Percentiles rank a stretch among this genome's conserved stretches.
Conservation (phyloP, 306 rosid genomes). For the Sechiopsis laciniata region DNA sequence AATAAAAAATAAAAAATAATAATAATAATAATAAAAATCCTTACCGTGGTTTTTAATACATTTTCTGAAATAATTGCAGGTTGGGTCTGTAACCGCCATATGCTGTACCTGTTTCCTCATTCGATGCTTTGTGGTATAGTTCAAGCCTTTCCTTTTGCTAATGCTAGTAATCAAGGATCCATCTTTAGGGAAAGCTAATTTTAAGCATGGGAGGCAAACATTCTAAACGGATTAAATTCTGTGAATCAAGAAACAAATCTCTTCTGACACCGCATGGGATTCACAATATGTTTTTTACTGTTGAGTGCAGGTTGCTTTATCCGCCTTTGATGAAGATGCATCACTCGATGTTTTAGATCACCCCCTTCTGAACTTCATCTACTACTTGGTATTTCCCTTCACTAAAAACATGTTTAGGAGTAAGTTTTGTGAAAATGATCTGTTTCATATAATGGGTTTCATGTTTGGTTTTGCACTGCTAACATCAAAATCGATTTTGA, state of each 20-base stretch:
- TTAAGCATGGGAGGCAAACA: not conserved
- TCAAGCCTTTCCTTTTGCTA: constrained; percentile 17
- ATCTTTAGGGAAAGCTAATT: not conserved
- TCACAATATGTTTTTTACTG: constrained; percentile 14
- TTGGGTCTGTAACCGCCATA: constrained; percentile 91
- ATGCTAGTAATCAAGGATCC: not conserved
- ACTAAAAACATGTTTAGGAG: not conserved
- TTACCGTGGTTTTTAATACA: not conserved
- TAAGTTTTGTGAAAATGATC: not conserved
- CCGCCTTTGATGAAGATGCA: constrained; percentile 66
- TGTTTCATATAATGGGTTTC: no score
- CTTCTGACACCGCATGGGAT: not conserved
- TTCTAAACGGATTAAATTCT: no score
- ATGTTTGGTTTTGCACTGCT: no score
- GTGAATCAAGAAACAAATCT: no score
- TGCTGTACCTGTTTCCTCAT: constrained; percentile 91
- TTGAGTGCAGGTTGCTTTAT: constrained; percentile 58
- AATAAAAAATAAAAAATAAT: no score
- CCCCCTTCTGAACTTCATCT: constrained; percentile 58
- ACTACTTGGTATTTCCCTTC: constrained; percentile 61
- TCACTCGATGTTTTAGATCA: constrained; percentile 75
- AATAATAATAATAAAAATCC: no score
- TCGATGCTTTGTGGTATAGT: constrained; percentile 81
- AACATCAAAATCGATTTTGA: no score
- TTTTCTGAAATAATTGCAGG: constrained; percentile 47